Evolutionary conservation across 2,329 filamentous ascomycete species (phyloP).

Genomic region (Xylariaceae sp.): DNA sequence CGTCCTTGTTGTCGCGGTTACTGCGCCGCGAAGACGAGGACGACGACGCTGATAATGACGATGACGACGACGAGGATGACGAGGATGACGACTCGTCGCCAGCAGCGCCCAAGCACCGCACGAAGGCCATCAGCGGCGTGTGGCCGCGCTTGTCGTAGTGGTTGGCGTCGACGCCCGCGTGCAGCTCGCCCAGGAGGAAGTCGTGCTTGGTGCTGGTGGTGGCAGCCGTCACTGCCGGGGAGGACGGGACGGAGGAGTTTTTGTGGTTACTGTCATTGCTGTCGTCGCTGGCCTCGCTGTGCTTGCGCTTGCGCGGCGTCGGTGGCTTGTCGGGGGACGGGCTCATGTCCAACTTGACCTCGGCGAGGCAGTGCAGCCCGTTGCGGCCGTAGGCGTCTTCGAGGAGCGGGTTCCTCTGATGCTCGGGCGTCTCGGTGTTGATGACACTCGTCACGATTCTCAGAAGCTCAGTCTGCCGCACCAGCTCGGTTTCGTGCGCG

Average conservation of each 20-base stretch:
- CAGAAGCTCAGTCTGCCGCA: slow-evolving; percentile 28
- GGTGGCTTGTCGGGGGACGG: slow-evolving; percentile 14
- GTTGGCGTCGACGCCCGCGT: slow-evolving; percentile 37
- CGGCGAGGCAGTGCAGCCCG: slow-evolving; percentile 50
- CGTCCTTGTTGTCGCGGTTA: slow-evolving; percentile 41
- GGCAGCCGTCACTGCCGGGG: too few relatives aligned
- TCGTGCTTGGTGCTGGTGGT: slow-evolving; percentile 10
- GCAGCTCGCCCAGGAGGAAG: slow-evolving; percentile 24
- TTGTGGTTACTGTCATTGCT: slow-evolving; percentile 4
- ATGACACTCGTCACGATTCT: slow-evolving; percentile 27
- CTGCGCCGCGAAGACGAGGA: too few relatives aligned
- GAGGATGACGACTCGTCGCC: slow-evolving; percentile 27
- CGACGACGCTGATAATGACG: too few relatives aligned
- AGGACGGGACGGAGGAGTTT: too few relatives aligned
- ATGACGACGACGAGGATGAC: too few relatives aligned
- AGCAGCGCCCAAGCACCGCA: slow-evolving; percentile 34
- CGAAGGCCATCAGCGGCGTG: slow-evolving; percentile 50
- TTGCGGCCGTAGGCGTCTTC: slow-evolving; percentile 45
- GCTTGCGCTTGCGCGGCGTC: slow-evolving; percentile 29
- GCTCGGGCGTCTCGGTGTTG: slow-evolving; percentile 12
- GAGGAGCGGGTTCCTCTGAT: slow-evolving; percentile 16
- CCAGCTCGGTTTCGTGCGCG: slow-evolving; percentile 14
- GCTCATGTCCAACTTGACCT: slow-evolving; percentile 35
- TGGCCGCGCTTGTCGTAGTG: slow-evolving; percentile 44
- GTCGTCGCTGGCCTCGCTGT: slow-evolving; percentile 17